Conservation (phyloP, 148 eudicot species). For the Chenopodium formosanum region DNA sequence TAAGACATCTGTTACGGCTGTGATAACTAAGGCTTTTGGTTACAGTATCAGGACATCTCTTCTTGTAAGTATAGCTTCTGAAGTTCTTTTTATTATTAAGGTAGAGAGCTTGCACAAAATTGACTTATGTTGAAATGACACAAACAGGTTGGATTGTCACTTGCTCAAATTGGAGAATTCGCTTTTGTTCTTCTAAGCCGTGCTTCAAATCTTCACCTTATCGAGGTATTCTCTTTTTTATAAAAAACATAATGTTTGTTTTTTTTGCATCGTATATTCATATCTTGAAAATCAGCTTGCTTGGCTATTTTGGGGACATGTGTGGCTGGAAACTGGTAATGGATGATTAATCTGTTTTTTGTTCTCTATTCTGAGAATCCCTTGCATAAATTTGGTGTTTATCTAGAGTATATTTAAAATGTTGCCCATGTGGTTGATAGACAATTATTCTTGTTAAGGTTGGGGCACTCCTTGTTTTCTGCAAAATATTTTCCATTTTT, state of each 20-base stretch:
- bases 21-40: conserved; percentile 75
- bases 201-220: conserved; percentile 86
- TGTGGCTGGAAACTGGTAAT: not conserved
- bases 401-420: no score
- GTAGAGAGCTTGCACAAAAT: conserved; percentile 16
- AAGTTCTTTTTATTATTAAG: conserved; percentile 14
- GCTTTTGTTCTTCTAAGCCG: conserved; percentile 96
- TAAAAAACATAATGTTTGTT: not conserved
- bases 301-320: not conserved
- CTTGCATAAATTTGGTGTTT: not conserved
- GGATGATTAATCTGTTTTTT: not conserved
- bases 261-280: not conserved
- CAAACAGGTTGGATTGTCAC: conserved; percentile 81
- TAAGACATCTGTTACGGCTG: conserved; percentile 81
- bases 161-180: conserved; percentile 99
- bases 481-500: no score
- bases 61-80: conserved; percentile 58
- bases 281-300: not conserved
- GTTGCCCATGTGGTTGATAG: no score
- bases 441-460: no score
- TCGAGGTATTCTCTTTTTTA: conserved; percentile 51
- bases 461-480: no score
- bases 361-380: not conserved
- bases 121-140: conserved; percentile 18
- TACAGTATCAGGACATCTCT: conserved; percentile 75